Evolutionary conservation across 371 early-diverging fungal genomes (phyloP).

Genomic region (Mucor lusitanicus): DNA sequence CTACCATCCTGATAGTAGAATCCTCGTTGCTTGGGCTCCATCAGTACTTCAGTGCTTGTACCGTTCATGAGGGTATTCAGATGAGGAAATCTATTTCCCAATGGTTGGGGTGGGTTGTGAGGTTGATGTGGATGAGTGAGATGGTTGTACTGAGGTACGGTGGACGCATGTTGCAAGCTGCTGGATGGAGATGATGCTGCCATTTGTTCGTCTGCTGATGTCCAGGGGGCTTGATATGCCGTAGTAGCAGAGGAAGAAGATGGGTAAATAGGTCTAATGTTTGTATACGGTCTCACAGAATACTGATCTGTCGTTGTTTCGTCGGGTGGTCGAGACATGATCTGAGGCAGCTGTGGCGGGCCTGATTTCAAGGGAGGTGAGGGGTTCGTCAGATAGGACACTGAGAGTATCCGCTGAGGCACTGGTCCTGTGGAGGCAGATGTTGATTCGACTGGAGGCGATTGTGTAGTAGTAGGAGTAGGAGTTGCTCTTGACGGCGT

Average conservation of each 20-base stretch:
- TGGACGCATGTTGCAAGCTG: background rate
- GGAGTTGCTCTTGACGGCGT: background rate
- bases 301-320: slow-evolving; percentile 30
- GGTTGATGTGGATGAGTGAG: background rate
- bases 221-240: slow-evolving; percentile 12
- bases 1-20: slow-evolving; percentile 52
- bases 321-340: background rate
- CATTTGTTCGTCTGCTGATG: slow-evolving; percentile 9
- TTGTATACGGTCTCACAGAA: slow-evolving; percentile 22
- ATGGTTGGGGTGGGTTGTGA: background rate
- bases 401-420: slow-evolving; percentile 31
- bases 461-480: background rate
- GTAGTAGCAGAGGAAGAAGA: background rate
- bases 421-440: background rate
- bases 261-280: slow-evolving; percentile 17
- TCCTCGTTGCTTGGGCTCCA: slow-evolving; percentile 51
- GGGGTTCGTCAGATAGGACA: slow-evolving; percentile 35
- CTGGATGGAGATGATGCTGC: background rate
- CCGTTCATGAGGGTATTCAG: slow-evolving; percentile 18
- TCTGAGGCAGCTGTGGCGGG: slow-evolving; percentile 5
- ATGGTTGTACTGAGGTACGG: background rate
- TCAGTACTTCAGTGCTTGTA: slow-evolving; percentile 17
- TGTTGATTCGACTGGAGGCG: background rate
- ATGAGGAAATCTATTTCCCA: slow-evolving; percentile 10
- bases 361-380: background rate